phyloP scores from a whole-genome alignment of 192 early-diverging fungal species.

The Lunasporangiospora selenospora region DNA sequence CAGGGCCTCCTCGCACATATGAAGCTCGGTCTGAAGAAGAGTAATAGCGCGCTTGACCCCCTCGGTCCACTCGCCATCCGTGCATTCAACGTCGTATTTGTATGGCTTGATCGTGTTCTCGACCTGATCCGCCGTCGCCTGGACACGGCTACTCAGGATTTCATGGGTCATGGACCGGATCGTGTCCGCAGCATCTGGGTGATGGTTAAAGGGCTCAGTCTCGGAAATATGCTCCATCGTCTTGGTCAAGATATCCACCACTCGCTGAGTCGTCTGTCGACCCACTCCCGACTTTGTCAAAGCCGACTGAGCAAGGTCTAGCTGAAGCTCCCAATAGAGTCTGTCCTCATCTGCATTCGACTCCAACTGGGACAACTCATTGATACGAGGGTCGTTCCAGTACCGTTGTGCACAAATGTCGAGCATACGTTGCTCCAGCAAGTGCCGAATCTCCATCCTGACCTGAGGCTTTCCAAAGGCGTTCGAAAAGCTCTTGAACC shows the following conservation, averaged over 20 bases:
- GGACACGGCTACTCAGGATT: conserved; percentile 86
- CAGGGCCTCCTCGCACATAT: conserved; percentile 73
- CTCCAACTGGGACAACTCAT: conserved; percentile 68
- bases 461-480: conserved; percentile 96
- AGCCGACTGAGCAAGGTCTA: conserved; percentile 82
- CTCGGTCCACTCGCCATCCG: conserved; percentile 92
- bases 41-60: conserved; percentile 80
- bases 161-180: conserved; percentile 87
- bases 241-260: conserved; percentile 85
- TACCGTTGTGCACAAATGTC: conserved; percentile 94
- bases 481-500: conserved; percentile 92
- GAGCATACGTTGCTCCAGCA: conserved; percentile 90
- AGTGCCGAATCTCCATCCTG: conserved; percentile 86
- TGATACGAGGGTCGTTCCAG: conserved; percentile 83
- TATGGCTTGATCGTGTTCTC: conserved; percentile 99
- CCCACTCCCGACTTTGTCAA: conserved; percentile 97
- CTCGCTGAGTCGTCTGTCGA: conserved; percentile 87
- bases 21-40: conserved; percentile 83
- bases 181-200: conserved; percentile 78
- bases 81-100: conserved; percentile 97
- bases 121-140: conserved; percentile 93
- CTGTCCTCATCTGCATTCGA: conserved; percentile 59
- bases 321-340: conserved; percentile 83
- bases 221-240: conserved; percentile 84
- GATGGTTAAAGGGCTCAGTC: conserved; percentile 86